Conservation (phyloP, 75 land plant species). For the Pinus tabuliformis region DNA sequence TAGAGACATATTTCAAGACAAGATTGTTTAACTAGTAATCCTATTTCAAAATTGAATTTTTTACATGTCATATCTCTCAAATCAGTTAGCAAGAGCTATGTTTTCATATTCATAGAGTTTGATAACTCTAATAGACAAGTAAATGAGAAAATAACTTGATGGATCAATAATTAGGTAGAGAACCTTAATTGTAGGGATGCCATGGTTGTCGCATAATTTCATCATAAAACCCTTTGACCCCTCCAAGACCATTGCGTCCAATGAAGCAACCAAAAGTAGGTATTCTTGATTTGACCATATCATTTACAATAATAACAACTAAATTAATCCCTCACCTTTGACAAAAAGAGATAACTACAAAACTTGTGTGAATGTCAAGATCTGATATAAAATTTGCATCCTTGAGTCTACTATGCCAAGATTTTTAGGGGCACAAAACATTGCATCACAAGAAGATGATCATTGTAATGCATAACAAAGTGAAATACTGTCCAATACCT, state of each 20-base stretch:
- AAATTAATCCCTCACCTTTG: conserved; percentile 63
- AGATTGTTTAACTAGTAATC: no score
- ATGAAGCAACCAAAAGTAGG: conserved; percentile 87
- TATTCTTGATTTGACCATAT: conserved; percentile 65
- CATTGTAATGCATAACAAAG: conserved; percentile 77
- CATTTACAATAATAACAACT: conserved; percentile 84
- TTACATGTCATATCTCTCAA: no score
- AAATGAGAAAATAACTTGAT: no score
- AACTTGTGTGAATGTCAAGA: conserved; percentile 51
- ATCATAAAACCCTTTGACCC: no score
- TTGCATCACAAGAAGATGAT: conserved; percentile 71
- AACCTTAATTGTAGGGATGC: no score
- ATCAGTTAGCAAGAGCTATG: no score
- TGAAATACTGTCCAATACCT: conserved; percentile 92
- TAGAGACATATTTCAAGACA: no score
- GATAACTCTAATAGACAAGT: no score
- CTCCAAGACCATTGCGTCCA: conserved; percentile 88
- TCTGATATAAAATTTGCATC: conserved; percentile 73
- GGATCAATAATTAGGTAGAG: no score
- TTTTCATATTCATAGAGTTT: no score
- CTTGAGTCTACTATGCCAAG: conserved; percentile 80
- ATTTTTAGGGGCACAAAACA: conserved; percentile 95
- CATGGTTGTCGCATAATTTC: no score
- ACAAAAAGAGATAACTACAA: conserved; percentile 78
- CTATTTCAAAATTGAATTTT: no score